phyloP scores from a whole-genome alignment of 495 filamentous ascomycete species.

The Penicillium macrosclerotiorum region DNA sequence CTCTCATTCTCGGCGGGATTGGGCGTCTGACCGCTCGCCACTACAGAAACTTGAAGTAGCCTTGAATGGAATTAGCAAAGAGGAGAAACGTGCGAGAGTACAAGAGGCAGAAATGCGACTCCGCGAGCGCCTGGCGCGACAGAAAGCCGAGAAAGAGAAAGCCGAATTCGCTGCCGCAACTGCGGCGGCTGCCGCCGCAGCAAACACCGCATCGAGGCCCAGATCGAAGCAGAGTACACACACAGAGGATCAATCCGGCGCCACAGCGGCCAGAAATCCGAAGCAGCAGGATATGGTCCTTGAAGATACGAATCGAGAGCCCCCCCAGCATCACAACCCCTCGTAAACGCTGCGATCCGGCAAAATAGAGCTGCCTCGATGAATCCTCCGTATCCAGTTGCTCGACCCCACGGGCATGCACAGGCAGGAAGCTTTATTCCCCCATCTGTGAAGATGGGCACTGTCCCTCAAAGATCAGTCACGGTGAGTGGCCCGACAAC shows the following conservation, averaged over 20 bases:
- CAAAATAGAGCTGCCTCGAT: conserved; percentile 19
- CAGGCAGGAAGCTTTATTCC: conserved; percentile 13
- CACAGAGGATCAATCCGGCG: background rate
- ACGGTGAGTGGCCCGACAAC: conserved; percentile 27
- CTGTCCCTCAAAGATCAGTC: conserved; percentile 28
- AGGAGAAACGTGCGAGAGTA: conserved; percentile 80
- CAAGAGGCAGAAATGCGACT: conserved; percentile 68
- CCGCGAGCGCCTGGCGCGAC: conserved; percentile 48
- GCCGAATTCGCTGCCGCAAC: conserved; percentile 12
- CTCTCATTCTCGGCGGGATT: conserved; percentile 34
- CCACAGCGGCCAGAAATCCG: background rate
- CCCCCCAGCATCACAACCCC: conserved; percentile 5
- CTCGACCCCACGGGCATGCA: conserved; percentile 14
- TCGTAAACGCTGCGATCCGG: conserved; percentile 8
- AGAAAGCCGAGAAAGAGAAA: conserved; percentile 26
- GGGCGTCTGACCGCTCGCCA: conserved; percentile 78
- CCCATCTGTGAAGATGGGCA: conserved; percentile 20
- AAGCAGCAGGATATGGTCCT: conserved; percentile 4
- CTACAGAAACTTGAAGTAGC: conserved; percentile 89
- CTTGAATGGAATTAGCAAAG: conserved; percentile 84
- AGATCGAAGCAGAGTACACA: conserved; percentile 7
- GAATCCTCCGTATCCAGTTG: conserved; percentile 16
- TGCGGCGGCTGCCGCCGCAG: background rate
- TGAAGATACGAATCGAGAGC: conserved; percentile 1
- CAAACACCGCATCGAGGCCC: background rate